Percentiles rank a stretch among this genome's conserved stretches.
Evolutionary conservation across 345 rosid genomes (phyloP).

Genomic region (Salix dunnii): DNA sequence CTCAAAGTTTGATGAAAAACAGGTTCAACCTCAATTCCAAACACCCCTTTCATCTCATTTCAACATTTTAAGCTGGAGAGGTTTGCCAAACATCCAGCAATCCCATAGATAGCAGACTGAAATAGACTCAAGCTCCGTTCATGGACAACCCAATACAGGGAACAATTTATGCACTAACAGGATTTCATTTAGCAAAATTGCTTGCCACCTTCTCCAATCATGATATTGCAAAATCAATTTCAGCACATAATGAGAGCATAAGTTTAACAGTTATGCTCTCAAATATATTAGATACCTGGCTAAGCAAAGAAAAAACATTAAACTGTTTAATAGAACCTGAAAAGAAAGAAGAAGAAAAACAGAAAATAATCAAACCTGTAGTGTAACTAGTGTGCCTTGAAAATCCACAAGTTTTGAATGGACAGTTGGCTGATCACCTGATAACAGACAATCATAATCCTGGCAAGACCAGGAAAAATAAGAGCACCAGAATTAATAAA

Average conservation of each 20-base stretch:
- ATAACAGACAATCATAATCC: slow-evolving; percentile 79
- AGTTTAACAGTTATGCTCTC: background rate
- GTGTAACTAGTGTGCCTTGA: slow-evolving; percentile 57
- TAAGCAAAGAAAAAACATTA: background rate
- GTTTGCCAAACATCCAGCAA: background rate
- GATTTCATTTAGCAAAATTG: background rate
- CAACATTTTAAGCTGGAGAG: background rate
- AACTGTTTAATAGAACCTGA: background rate
- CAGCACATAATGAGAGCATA: background rate
- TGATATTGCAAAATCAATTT: background rate
- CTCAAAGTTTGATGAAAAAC: too few relatives aligned
- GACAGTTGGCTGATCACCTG: slow-evolving; percentile 49
- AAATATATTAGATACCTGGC: background rate
- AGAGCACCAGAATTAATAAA: background rate
- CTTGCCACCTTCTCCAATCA: background rate
- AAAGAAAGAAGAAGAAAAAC: too few relatives aligned
- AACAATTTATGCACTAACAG: background rate
- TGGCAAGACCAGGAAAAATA: slow-evolving; percentile 31
- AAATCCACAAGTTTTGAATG: slow-evolving; percentile 75
- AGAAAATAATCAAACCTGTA: slow-evolving; percentile 52
- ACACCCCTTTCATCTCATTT: background rate
- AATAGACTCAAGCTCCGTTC: background rate
- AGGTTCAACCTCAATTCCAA: too few relatives aligned
- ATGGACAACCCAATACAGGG: background rate
- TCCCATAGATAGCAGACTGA: background rate